Evolutionary conservation across 2,329 filamentous ascomycete species (phyloP).

Genomic region (Ophiosphaerella narmari): DNA sequence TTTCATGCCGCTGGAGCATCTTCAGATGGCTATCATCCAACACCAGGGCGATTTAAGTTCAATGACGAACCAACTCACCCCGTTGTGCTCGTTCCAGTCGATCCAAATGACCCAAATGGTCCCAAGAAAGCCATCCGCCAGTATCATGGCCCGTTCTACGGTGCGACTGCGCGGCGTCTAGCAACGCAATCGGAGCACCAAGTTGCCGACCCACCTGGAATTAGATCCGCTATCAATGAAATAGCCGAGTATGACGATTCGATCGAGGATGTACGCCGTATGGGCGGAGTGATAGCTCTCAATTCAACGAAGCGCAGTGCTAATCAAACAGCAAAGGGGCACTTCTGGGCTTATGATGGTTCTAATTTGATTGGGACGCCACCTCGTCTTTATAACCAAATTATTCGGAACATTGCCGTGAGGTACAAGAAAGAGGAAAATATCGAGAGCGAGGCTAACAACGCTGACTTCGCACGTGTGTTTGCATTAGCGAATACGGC

Average conservation of each 20-base stretch:
- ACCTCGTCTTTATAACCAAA: conserved; percentile 25
- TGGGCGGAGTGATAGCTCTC: conserved; percentile 13
- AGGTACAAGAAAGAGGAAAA: conserved; percentile 6
- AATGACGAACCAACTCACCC: conserved; percentile 32
- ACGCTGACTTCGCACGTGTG: conserved; percentile 35
- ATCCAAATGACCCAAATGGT: conserved; percentile 27
- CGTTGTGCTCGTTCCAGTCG: conserved; percentile 22
- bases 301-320: conserved; percentile 18
- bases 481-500: conserved; percentile 31
- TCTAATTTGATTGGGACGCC: conserved; percentile 29
- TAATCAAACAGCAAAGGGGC: conserved; percentile 12
- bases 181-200: conserved; percentile 19
- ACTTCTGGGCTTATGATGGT: conserved; percentile 21
- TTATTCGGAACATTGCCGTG: conserved; percentile 27
- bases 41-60: conserved; percentile 23
- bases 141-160: conserved; percentile 30
- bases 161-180: conserved; percentile 24
- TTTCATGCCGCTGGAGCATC: conserved; percentile 13
- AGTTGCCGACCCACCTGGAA: conserved; percentile 15
- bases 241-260: conserved; percentile 18
- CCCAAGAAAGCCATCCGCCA: conserved; percentile 18
- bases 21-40: conserved; percentile 20
- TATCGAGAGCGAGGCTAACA: conserved; percentile 16
- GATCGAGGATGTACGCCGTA: conserved; percentile 8
- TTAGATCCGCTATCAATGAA: conserved; percentile 8